Evolutionary conservation across 106 monocot genomes (phyloP), one percentile per base, ranked within the genome.

Genomic region (Narthecium ossifragum): DNA sequence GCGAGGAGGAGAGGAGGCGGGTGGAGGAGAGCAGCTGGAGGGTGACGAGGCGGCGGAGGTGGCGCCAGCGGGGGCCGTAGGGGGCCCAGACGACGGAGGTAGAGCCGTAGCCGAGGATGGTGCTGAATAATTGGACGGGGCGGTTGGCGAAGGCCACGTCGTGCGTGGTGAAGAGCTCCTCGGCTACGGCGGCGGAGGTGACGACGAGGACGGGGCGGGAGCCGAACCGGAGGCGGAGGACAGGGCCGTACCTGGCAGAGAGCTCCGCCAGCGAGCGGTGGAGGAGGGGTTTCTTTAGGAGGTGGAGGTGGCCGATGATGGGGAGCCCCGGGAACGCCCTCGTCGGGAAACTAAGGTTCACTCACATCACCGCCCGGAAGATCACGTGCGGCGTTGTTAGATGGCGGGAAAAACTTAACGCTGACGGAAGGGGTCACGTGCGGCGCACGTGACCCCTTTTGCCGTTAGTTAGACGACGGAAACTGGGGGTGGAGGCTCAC

Each of bases 231-330:
- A 71, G 67, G 57, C 54, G 39, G 31, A 78, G 22, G 32, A 61
- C 14, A 28, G 69, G 66, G 18, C 77, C 77, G 28, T 61, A 54
- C 23, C 53, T 59, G 38, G 6, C 31, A 36, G 66, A 46, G 39
- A 77, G 32, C 9, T 31, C 34, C 29, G 59, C 14, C 22, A 77
- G 54, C n/a, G 66, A 9, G 2, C 28, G 70, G 71, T 71, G 77
- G 36, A 70, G 65, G 28, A 65, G 77, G 2, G 36, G 25, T n/a
- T n/a, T n/a, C 14, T 26, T 27, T 65, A 77, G 46, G 53, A 50
- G 77, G 71, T 66, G 65, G 37, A 77, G 65, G 61, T 77, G 71
- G 40, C 70, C 77, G 23, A 77, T 54, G 66, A 77, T n/a, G 7
- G 70, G 71, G 30, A 77, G 26, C n/a, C 23, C 21, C 0, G 77